phyloP scores from a whole-genome alignment of 768 basidiomycete genomes.

The Termitomyces sp. region DNA sequence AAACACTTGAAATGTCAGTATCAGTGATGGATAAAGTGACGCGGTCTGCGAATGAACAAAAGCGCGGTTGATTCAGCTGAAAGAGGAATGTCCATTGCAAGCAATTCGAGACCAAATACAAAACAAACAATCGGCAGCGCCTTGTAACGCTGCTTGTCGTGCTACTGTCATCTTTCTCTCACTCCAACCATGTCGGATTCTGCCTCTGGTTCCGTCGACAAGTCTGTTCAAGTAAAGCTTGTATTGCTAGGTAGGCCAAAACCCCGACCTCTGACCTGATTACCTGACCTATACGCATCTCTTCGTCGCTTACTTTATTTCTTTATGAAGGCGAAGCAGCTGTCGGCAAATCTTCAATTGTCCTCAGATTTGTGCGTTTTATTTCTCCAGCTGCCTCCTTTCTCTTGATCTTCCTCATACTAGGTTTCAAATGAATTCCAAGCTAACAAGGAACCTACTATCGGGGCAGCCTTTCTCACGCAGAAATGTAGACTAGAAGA shows the following conservation, averaged over 20 bases:
- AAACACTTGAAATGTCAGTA: too few species aligned
- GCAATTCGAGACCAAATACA: conserved; percentile 7
- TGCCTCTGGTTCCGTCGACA: conserved; percentile 71
- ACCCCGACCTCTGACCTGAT: conserved; percentile 2
- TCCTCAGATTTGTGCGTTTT: conserved; percentile 83
- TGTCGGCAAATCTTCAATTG: conserved; percentile 98
- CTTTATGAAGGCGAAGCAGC: conserved; percentile 82
- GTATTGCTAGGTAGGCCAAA: conserved; percentile 77
- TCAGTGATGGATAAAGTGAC: too few species aligned
- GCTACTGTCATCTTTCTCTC: conserved; percentile 7
- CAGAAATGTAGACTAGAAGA: conserved; percentile 96
- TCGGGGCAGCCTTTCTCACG: conserved; percentile 93
- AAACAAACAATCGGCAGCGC: conserved; percentile 11
- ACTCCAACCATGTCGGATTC: conserved; percentile 59
- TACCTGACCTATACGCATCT: not conserved
- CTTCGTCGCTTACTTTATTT: conserved; percentile 7
- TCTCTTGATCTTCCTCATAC: conserved; percentile 13
- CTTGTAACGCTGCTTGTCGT: conserved; percentile 2
- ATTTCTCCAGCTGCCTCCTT: not conserved
- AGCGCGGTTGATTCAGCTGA: not conserved
- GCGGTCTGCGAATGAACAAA: too few species aligned
- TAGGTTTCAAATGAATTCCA: conserved; percentile 98
- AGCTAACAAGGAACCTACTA: conserved; percentile 97
- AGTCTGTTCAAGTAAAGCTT: conserved; percentile 96
- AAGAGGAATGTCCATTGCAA: not conserved